phyloP scores from a whole-genome alignment of 2,329 filamentous ascomycete genomes.

The Fusarium setosum region DNA sequence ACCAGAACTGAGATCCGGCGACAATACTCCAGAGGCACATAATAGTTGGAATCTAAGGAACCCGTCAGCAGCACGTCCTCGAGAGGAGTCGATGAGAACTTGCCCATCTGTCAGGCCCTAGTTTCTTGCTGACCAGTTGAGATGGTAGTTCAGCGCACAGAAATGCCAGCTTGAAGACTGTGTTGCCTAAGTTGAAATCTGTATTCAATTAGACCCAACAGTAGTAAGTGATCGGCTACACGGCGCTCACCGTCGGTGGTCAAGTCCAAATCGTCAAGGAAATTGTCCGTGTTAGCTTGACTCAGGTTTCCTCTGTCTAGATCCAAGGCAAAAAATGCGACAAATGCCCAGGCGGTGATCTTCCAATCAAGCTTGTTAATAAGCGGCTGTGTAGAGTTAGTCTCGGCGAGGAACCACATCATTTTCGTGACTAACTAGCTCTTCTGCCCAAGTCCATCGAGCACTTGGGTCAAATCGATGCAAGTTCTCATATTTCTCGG shows the following conservation, averaged over 20 bases:
- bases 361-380: constrained; percentile 54
- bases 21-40: constrained; percentile 68
- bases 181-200: constrained; percentile 51
- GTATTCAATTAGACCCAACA: neutral
- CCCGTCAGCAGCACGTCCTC: neutral
- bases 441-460: constrained; percentile 51
- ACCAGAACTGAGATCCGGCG: constrained; percentile 59
- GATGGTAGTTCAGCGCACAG: constrained; percentile 61
- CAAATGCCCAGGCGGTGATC: constrained; percentile 59
- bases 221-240: rapidly evolving
- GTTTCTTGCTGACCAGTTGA: constrained; percentile 68
- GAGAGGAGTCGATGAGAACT: neutral
- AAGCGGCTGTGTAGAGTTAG: constrained; percentile 25
- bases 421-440: neutral
- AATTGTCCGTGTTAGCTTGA: constrained; percentile 60
- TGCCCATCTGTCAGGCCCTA: constrained; percentile 67
- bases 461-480: constrained; percentile 61
- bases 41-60: constrained; percentile 60
- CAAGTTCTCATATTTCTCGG: constrained; percentile 50
- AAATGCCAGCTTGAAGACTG: constrained; percentile 47
- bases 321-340: constrained; percentile 56
- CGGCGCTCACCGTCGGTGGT: constrained; percentile 51
- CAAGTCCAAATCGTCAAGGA: constrained; percentile 46
- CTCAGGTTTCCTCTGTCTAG: constrained; percentile 59
- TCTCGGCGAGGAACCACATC: neutral